Evolutionary conservation across 1,284 basidiomycete genomes (phyloP).

Genomic region (Microbotryum scabiosae): DNA sequence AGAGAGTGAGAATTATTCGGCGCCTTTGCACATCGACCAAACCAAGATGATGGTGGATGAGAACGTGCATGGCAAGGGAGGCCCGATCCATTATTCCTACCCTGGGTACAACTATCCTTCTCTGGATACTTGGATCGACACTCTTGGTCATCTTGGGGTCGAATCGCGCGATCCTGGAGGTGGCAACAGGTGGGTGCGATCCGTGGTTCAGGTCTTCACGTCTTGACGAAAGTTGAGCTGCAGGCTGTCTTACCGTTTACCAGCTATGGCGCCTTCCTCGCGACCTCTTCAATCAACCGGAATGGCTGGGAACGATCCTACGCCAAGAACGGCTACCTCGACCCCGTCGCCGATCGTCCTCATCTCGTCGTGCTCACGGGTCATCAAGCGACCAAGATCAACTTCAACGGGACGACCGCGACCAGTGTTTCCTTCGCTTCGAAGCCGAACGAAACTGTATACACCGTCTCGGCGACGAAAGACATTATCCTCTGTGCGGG

Average conservation of each 20-base stretch:
- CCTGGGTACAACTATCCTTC: conserved; percentile 25
- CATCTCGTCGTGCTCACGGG: conserved; percentile 58
- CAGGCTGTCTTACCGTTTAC: conserved; percentile 39
- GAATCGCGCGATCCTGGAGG: conserved; percentile 24
- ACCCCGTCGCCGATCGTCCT: conserved; percentile 44
- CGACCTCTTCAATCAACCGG: conserved; percentile 57
- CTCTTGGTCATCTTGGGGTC: conserved; percentile 29
- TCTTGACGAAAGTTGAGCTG: background rate
- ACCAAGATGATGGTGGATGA: conserved; percentile 42
- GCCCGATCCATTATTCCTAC: conserved; percentile 43
- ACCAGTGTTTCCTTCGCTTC: conserved; percentile 52
- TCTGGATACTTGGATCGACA: conserved; percentile 27
- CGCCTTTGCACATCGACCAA: conserved; percentile 37
- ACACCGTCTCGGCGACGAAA: conserved; percentile 48
- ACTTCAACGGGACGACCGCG: conserved; percentile 41
- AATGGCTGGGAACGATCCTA: conserved; percentile 58
- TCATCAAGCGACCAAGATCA: conserved; percentile 55
- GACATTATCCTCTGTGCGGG: conserved; percentile 59
- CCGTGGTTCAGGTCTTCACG: background rate
- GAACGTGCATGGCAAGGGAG: conserved; percentile 44
- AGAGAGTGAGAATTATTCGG: conserved; percentile 44
- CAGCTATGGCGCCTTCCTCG: conserved; percentile 51
- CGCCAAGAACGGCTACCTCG: conserved; percentile 59
- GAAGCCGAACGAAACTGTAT: conserved; percentile 36
- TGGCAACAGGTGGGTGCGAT: background rate